Percentiles rank a stretch among this genome's conserved stretches.
Conservation (phyloP, 2,329 filamentous ascomycete species). For the Ophiocordyceps sinensis region DNA sequence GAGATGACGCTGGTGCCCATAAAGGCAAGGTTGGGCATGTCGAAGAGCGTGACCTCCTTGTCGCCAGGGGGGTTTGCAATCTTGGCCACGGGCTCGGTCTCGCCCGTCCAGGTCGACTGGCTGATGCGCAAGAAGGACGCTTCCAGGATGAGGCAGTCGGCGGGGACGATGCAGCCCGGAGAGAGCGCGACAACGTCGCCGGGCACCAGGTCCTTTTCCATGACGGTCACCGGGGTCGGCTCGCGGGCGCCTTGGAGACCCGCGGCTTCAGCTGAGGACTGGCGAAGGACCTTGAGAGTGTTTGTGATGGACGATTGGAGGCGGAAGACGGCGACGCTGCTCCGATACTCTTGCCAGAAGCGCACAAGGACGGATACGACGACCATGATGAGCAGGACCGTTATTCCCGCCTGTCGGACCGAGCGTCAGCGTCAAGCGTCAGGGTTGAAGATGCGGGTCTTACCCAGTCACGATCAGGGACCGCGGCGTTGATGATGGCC, state of each 20-base stretch:
- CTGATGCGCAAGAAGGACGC: conserved; percentile 12
- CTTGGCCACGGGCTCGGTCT: conserved; percentile 13
- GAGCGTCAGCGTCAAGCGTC: neutral
- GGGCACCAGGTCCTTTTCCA: conserved; percentile 9
- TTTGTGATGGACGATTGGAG: conserved; percentile 11
- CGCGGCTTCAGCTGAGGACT: neutral
- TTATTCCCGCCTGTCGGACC: conserved; percentile 6
- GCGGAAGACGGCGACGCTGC: conserved; percentile 11
- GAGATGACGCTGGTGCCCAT: conserved; percentile 15
- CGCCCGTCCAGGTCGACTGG: conserved; percentile 16
- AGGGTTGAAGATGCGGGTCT: neutral
- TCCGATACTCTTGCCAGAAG: conserved; percentile 15
- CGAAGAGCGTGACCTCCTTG: conserved; percentile 10
- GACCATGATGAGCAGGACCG: conserved; percentile 13
- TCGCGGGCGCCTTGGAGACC: no score
- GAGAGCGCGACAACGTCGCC: conserved; percentile 10
- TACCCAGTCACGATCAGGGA: conserved; percentile 8
- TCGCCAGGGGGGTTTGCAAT: conserved; percentile 4
- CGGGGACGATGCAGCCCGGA: conserved; percentile 11
- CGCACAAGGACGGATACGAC: conserved; percentile 11
- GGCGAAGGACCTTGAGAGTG: conserved; percentile 8
- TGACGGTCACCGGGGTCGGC: conserved; percentile 1
- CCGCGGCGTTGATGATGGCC: conserved; percentile 11
- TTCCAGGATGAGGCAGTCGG: conserved; percentile 14
- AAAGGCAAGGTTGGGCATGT: conserved; percentile 12